Evolutionary conservation across 2,329 filamentous ascomycete genomes (phyloP).

Genomic region (Fonsecaea monophora): DNA sequence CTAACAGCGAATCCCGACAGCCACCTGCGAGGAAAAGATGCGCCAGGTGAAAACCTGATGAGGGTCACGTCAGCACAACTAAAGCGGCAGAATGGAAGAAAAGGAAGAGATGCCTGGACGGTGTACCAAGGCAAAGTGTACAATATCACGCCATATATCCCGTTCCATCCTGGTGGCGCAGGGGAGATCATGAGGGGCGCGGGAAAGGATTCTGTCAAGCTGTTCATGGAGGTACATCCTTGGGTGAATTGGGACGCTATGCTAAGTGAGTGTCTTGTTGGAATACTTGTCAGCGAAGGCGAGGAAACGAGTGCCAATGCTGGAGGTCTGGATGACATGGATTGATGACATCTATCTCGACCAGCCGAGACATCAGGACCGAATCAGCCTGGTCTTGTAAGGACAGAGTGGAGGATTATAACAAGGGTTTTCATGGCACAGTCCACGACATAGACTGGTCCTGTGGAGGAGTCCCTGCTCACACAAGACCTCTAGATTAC

Average conservation of each 20-base stretch:
- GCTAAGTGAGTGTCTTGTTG: slow-evolving; percentile 66
- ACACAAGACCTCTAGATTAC: not conserved
- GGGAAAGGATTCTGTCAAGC: slow-evolving; percentile 68
- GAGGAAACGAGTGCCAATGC: slow-evolving; percentile 44
- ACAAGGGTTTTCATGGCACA: not conserved
- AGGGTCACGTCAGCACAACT: slow-evolving; percentile 84
- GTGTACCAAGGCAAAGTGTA: slow-evolving; percentile 89
- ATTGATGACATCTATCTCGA: slow-evolving; percentile 49
- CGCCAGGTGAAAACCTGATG: slow-evolving; percentile 60
- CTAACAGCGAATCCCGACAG: slow-evolving; percentile 65
- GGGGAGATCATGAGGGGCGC: slow-evolving; percentile 68
- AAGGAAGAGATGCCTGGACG: slow-evolving; percentile 88
- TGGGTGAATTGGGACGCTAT: slow-evolving; percentile 75
- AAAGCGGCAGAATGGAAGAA: slow-evolving; percentile 77
- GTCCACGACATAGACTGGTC: not conserved
- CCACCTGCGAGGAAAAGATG: slow-evolving; percentile 68
- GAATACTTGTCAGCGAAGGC: slow-evolving; percentile 65
- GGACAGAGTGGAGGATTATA: not conserved
- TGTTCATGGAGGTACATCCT: slow-evolving; percentile 70
- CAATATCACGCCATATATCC: slow-evolving; percentile 87
- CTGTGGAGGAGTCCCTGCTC: not conserved
- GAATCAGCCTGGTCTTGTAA: not conserved
- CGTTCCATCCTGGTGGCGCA: slow-evolving; percentile 84
- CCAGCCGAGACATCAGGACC: not conserved
- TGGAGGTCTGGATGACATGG: slow-evolving; percentile 64